phyloP scores from a whole-genome alignment of 2,329 filamentous ascomycete species.

The Drechslerella dactyloides region DNA sequence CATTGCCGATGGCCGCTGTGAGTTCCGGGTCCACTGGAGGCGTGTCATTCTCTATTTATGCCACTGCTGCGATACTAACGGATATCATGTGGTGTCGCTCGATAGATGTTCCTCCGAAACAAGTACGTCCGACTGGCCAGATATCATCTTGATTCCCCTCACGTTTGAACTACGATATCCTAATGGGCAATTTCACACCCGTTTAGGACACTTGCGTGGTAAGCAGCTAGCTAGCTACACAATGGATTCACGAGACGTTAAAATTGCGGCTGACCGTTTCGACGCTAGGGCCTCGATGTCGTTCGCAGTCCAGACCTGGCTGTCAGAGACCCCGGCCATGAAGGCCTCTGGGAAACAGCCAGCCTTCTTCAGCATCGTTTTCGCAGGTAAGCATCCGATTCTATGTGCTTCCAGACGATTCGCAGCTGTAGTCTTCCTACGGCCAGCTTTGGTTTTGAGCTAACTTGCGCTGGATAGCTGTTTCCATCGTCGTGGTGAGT shows the following conservation, averaged over 20 bases:
- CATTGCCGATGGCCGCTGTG: slow-evolving; percentile 45
- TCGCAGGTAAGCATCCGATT: slow-evolving; percentile 24
- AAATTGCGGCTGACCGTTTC: neutral
- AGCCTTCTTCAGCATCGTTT: slow-evolving; percentile 40
- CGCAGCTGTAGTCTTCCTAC: neutral
- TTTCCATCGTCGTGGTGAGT: slow-evolving; percentile 45
- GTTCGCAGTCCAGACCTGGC: slow-evolving; percentile 46
- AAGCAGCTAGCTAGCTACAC: neutral
- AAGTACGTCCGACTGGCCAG: slow-evolving; percentile 9
- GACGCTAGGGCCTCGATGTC: slow-evolving; percentile 43
- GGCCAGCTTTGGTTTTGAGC: neutral
- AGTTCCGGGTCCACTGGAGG: neutral
- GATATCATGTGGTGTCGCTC: neutral
- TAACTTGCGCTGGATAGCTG: slow-evolving; percentile 12
- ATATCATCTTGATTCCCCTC: neutral
- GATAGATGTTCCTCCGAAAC: slow-evolving; percentile 46
- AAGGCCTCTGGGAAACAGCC: slow-evolving; percentile 40
- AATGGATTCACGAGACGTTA: neutral
- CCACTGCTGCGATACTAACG: neutral
- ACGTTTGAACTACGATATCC: neutral
- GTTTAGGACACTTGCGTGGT: slow-evolving; percentile 36
- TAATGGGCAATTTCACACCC: neutral
- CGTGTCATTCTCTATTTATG: neutral
- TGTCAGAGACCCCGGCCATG: slow-evolving; percentile 36
- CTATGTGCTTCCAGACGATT: neutral